Percentiles rank a stretch among this genome's conserved stretches.
Evolutionary conservation across 2,329 filamentous ascomycete species (phyloP).

Genomic region (Blastomyces parvus): DNA sequence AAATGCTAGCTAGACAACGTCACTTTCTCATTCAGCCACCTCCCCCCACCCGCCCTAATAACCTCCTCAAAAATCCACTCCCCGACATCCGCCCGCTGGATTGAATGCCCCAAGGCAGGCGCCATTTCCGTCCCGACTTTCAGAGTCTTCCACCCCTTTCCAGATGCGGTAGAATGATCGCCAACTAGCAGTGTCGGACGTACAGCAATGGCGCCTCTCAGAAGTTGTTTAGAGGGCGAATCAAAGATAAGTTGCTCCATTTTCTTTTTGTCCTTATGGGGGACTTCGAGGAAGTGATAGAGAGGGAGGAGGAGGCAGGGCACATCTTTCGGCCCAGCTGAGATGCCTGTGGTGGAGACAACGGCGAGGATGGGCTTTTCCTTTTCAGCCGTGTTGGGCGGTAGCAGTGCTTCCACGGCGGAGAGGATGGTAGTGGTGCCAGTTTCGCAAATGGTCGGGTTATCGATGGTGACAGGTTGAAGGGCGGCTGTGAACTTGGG

Average conservation of each 20-base stretch:
- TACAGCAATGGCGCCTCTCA: constrained; percentile 18
- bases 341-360: constrained; percentile 22
- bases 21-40: constrained; percentile 19
- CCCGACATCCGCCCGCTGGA: constrained; percentile 24
- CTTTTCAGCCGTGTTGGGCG: neutral
- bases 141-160: constrained; percentile 19
- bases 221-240: constrained; percentile 14
- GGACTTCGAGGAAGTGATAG: constrained; percentile 20
- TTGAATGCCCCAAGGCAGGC: constrained; percentile 23
- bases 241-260: constrained; percentile 19
- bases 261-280: constrained; percentile 19
- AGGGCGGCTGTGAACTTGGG: constrained; percentile 20
- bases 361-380: constrained; percentile 18
- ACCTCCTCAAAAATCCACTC: constrained; percentile 24
- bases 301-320: constrained; percentile 16
- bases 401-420: constrained; percentile 18
- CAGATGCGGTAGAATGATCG: constrained; percentile 14
- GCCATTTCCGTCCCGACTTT: constrained; percentile 20
- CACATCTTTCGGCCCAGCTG: constrained; percentile 14
- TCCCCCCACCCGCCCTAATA: constrained; percentile 15
- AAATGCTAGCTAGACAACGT: constrained; percentile 16
- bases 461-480: constrained; percentile 20
- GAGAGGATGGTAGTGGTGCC: constrained; percentile 18
- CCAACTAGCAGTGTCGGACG: constrained; percentile 23
- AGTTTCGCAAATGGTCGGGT: constrained; percentile 21